Evolutionary conservation across 2,329 filamentous ascomycete genomes (phyloP).

Genomic region (Aspergillus fructus): DNA sequence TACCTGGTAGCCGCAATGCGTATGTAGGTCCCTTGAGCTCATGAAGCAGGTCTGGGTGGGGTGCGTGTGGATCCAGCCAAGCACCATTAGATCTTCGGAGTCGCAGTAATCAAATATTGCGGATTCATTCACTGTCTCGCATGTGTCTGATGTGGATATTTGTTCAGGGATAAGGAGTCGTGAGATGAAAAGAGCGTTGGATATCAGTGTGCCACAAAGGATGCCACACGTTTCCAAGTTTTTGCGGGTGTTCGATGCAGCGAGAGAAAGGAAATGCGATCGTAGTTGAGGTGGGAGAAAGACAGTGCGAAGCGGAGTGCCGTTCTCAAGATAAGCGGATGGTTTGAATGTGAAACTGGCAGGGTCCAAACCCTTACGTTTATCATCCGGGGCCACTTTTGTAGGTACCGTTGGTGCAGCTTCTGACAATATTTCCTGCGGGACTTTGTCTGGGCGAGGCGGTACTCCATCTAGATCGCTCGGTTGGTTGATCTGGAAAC

Average conservation of each 20-base stretch:
- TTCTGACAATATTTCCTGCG: slow-evolving; percentile 11
- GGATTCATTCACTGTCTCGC: slow-evolving; percentile 85
- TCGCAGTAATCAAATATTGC: slow-evolving; percentile 88
- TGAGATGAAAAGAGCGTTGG: slow-evolving; percentile 90
- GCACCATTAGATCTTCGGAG: slow-evolving; percentile 74
- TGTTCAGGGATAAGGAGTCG: slow-evolving; percentile 89
- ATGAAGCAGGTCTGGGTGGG: slow-evolving; percentile 97
- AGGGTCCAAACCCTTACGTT: slow-evolving; percentile 33
- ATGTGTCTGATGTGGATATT: slow-evolving; percentile 85
- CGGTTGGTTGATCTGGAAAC: slow-evolving; percentile 14
- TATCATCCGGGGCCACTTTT: slow-evolving; percentile 23
- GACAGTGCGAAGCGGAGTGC: slow-evolving; percentile 78
- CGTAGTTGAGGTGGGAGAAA: slow-evolving; percentile 80
- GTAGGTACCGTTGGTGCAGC: slow-evolving; percentile 25
- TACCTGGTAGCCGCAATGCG: slow-evolving; percentile 88
- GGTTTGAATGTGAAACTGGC: slow-evolving; percentile 76
- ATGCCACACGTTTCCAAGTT: slow-evolving; percentile 96
- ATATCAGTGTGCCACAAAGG: slow-evolving; percentile 83
- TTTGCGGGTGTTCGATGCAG: slow-evolving; percentile 70
- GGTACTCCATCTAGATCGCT: slow-evolving; percentile 24
- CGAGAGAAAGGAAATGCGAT: slow-evolving; percentile 70
- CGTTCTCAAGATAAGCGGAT: slow-evolving; percentile 85
- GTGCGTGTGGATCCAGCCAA: slow-evolving; percentile 98
- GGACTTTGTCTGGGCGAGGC: slow-evolving; percentile 28
- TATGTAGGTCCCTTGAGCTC: slow-evolving; percentile 91